These are phyloP conservation scores for Sphaerulina musiva DNA, from an alignment of 2,329 filamentous ascomycete species.

Conservation along the genomic window DNA sequence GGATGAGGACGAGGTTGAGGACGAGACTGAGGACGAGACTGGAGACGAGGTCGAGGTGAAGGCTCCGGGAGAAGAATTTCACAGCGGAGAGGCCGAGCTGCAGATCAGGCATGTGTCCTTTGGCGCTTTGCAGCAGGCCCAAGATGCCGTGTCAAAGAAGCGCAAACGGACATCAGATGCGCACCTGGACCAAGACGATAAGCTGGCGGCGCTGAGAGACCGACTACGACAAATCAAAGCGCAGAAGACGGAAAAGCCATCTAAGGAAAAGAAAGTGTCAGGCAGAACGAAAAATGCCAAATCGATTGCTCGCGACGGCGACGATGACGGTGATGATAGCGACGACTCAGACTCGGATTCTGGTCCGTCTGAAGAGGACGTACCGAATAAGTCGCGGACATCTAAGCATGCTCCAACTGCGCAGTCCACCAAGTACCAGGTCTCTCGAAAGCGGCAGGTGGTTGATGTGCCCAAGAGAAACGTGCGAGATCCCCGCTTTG, in stretches of 20 bases:
- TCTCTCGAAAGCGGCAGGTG: slow-evolving; percentile 72
- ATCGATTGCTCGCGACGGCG: slow-evolving; percentile 10
- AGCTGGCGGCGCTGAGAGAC: slow-evolving; percentile 42
- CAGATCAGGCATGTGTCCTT: slow-evolving; percentile 66
- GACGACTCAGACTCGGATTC: slow-evolving; percentile 32
- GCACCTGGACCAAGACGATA: slow-evolving; percentile 39
- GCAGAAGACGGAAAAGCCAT: slow-evolving; percentile 16
- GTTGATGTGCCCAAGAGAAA: slow-evolving; percentile 54
- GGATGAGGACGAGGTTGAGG: slow-evolving; percentile 22
- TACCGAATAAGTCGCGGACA: slow-evolving; percentile 43
- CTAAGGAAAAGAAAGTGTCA: slow-evolving; percentile 17
- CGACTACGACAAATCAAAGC: slow-evolving; percentile 41
- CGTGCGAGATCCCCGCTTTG: slow-evolving; percentile 81
- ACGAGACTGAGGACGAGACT: slow-evolving; percentile 29
- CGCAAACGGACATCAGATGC: slow-evolving; percentile 39
- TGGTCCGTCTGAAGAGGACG: slow-evolving; percentile 38
- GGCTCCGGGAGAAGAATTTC: slow-evolving; percentile 13
- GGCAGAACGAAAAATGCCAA: neutral
- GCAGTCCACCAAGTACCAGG: slow-evolving; percentile 73
- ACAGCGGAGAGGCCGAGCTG: slow-evolving; percentile 36
- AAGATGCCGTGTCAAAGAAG: slow-evolving; percentile 55
- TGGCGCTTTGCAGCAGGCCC: slow-evolving; percentile 80
- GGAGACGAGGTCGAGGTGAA: slow-evolving; percentile 12
- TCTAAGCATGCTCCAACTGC: slow-evolving; percentile 88
- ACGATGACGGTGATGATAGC: slow-evolving; percentile 17